phyloP scores from a whole-genome alignment of 768 basidiomycete genomes.

The Sarcomyxa edulis region DNA sequence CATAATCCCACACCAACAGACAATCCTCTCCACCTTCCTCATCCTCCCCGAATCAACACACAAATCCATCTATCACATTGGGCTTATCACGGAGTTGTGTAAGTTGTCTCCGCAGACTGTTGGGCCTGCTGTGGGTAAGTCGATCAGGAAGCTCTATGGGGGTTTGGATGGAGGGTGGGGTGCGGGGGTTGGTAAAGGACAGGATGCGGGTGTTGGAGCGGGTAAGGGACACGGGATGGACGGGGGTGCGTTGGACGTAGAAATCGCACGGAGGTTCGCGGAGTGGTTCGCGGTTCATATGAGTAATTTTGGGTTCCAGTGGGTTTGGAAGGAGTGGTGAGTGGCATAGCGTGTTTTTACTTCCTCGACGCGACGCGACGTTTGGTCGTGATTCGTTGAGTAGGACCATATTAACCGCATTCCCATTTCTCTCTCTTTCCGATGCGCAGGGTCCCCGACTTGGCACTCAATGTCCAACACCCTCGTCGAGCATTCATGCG shows the following conservation, averaged over 20 bases:
- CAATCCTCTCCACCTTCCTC: constrained; percentile 68
- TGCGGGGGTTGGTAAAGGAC: too few relatives aligned
- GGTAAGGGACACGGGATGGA: too few relatives aligned
- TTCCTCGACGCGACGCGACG: constrained; percentile 51
- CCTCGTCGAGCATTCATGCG: constrained; percentile 88
- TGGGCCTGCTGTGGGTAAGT: constrained; percentile 95
- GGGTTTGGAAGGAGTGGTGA: constrained; percentile 99
- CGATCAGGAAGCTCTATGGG: constrained; percentile 81
- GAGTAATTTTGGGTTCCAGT: constrained; percentile 96
- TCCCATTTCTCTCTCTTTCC: background rate
- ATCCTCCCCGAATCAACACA: constrained; percentile 72
- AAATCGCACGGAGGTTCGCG: constrained; percentile 73
- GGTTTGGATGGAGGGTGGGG: constrained; percentile 76
- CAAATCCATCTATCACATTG: constrained; percentile 80
- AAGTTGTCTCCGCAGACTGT: constrained; percentile 90
- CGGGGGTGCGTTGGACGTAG: constrained; percentile 89
- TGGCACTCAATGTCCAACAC: constrained; percentile 67
- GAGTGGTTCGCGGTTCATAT: constrained; percentile 97
- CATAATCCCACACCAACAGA: constrained; percentile 68
- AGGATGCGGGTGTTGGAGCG: too few relatives aligned
- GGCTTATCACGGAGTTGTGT: constrained; percentile 89
- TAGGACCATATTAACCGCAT: constrained; percentile 80
- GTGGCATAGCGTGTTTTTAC: constrained; percentile 16
- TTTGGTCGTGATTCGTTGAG: constrained; percentile 66
- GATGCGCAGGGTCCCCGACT: constrained; percentile 73